Evolutionary conservation across 2,329 filamentous ascomycete genomes (phyloP), one percentile per base, ranked within the genome.

Genomic region (Chaetoscypha palmicola): DNA sequence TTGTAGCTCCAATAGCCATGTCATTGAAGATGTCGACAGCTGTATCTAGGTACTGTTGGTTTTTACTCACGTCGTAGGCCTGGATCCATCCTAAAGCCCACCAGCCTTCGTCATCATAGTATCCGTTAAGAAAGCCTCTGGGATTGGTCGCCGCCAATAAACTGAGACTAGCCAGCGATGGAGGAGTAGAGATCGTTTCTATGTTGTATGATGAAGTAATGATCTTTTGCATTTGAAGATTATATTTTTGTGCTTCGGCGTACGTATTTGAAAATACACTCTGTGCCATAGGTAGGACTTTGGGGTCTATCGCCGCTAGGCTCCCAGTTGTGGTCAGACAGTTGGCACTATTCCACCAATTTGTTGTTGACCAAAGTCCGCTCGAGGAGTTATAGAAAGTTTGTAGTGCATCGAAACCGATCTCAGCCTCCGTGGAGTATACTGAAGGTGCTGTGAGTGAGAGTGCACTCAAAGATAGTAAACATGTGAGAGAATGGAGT

Each of bases 271-370:
- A 59, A 44, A 74, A 71, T 3, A 73, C 59, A 10, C 59, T 52
- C 9, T 48, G 56, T 2, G 64, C 68, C 0, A 62, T 56, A 0
- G 55, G 48, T n/a, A 54, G 54, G 42, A 62, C 62, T 14, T 51
- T 62, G 34, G 53, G 55, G 43, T 67, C 64, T 21, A 64, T 37
- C 1, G 61, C 59, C 5, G 56, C 58, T 2, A 60, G 44, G 44
- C 86, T 77, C 40, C 71, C 74, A 14, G 86, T 62, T 2, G 71
- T 72, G 0, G 79, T 83, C 47, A 87, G 65, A 45, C 72, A 71
- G 57, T 86, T 87, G 34, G 76, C 83, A 41, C 74, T 73, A 57
- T 86, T 85, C 83, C 83, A 88, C 83, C 83, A 88, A n/a, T 73
- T 72, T 5, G 73, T 71, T 0, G 73, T 72, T 43, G 76, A 64